A percentile compares a stretch with the other conserved stretches of the same genome.
phyloP scores from a whole-genome alignment of 441 rosid species.

The Syzygium syzygioides region DNA sequence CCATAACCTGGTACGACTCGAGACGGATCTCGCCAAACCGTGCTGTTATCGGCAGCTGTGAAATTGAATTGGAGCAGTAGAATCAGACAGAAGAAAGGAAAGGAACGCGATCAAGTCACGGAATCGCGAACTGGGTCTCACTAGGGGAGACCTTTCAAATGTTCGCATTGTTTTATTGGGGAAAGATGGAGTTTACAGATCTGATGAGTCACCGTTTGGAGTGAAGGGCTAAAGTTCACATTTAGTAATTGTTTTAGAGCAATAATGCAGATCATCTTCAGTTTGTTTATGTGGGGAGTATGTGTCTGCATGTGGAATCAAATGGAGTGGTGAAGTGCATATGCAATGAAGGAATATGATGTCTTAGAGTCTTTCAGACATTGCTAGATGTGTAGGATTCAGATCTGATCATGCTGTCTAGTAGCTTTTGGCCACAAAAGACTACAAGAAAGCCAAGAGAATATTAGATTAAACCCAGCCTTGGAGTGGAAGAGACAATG shows the following conservation, averaged over 20 bases:
- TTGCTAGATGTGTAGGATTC: conserved; percentile 10
- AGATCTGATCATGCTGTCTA: conserved; percentile 33
- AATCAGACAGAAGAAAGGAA: background rate
- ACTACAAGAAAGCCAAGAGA: background rate
- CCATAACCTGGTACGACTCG: background rate
- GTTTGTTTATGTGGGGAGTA: conserved; percentile 4
- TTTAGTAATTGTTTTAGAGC: background rate
- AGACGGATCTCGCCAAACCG: background rate
- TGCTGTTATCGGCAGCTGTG: background rate
- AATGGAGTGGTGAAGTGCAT: conserved; percentile 26
- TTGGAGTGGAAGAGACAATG: conserved; percentile 17
- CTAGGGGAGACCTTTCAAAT: background rate
- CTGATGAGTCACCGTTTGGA: conserved; percentile 1
- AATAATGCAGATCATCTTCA: conserved; percentile 4
- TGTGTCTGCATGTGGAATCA: conserved; percentile 8
- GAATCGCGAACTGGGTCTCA: background rate
- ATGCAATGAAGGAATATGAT: conserved; percentile 24
- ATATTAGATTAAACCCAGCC: background rate
- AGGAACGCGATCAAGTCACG: too few relatives aligned
- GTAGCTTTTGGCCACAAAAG: conserved; percentile 20
- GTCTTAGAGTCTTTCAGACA: conserved; percentile 4
- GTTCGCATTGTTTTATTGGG: background rate
- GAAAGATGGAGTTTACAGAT: conserved; percentile 12
- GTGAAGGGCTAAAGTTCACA: conserved; percentile 8
- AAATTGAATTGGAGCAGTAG: background rate